phyloP scores from a whole-genome alignment of 2,329 filamentous ascomycete species.

The Paecilomyces sp. region DNA sequence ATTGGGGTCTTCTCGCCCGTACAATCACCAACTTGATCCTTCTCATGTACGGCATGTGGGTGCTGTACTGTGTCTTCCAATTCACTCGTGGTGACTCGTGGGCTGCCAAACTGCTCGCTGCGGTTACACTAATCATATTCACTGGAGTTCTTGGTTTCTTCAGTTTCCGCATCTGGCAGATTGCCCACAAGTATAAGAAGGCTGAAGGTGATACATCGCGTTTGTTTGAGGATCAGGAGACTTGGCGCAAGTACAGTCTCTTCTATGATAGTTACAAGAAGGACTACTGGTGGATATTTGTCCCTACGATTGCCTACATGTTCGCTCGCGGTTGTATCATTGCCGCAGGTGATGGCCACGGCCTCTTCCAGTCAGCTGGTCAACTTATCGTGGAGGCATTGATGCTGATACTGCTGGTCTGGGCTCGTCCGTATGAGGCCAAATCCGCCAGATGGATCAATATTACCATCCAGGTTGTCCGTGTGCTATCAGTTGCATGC shows the following conservation, averaged over 20 bases:
- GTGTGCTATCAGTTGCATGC: slow-evolving; percentile 80
- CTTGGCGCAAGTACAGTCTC: slow-evolving; percentile 91
- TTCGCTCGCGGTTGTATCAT: slow-evolving; percentile 83
- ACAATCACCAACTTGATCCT: slow-evolving; percentile 86
- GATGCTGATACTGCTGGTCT: slow-evolving; percentile 72
- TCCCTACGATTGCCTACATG: slow-evolving; percentile 83
- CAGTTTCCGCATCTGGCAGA: slow-evolving; percentile 71
- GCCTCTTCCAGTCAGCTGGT: slow-evolving; percentile 69
- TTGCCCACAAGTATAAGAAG: slow-evolving; percentile 67
- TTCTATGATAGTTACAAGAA: slow-evolving; percentile 97
- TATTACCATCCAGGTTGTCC: slow-evolving; percentile 80
- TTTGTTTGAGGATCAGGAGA: slow-evolving; percentile 81
- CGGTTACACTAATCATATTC: slow-evolving; percentile 70
- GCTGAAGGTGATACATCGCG: slow-evolving; percentile 63
- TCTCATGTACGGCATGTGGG: slow-evolving; percentile 90
- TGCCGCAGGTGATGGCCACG: slow-evolving; percentile 77
- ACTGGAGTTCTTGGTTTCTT: slow-evolving; percentile 78
- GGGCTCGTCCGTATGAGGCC: slow-evolving; percentile 78
- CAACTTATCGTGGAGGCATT: slow-evolving; percentile 75
- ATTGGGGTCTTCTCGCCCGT: slow-evolving; percentile 87
- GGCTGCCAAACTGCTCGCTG: slow-evolving; percentile 80
- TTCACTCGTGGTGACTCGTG: slow-evolving; percentile 91
- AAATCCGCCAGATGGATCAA: slow-evolving; percentile 90
- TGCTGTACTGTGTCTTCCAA: slow-evolving; percentile 91
- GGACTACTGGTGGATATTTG: slow-evolving; percentile 94